Conservation (phyloP, 2,329 filamentous ascomycete genomes). For the Cytospora piceae region DNA sequence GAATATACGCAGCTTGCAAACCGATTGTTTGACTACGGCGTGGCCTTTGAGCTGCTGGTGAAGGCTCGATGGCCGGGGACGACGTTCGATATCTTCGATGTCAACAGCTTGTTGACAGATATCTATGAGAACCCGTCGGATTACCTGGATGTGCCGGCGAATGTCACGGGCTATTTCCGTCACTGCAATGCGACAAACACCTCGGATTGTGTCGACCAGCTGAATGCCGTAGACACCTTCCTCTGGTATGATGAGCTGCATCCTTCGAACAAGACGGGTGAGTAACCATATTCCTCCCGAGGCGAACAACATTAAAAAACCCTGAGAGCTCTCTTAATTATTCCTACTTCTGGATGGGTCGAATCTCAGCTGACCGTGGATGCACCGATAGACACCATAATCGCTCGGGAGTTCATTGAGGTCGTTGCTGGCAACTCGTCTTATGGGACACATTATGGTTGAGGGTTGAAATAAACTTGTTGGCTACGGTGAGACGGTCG, state of each 20-base stretch:
- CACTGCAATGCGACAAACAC: slow-evolving; percentile 49
- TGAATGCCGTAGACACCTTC: slow-evolving; percentile 59
- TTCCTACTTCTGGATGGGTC: no score
- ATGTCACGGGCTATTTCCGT: slow-evolving; percentile 62
- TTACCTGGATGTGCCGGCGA: slow-evolving; percentile 67
- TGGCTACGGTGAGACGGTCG: neutral
- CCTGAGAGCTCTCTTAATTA: neutral
- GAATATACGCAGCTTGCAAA: slow-evolving; percentile 56
- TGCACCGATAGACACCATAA: slow-evolving; percentile 33
- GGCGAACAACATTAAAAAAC: neutral
- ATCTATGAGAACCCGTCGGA: slow-evolving; percentile 62
- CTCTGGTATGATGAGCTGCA: slow-evolving; percentile 77
- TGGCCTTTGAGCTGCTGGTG: slow-evolving; percentile 49
- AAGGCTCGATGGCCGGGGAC: slow-evolving; percentile 59
- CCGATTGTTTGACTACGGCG: slow-evolving; percentile 53
- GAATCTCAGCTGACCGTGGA: neutral
- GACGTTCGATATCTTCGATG: slow-evolving; percentile 68
- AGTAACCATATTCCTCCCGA: slow-evolving; percentile 38
- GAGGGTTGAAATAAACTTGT: neutral
- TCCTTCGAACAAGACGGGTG: slow-evolving; percentile 66
- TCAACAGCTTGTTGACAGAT: slow-evolving; percentile 66
- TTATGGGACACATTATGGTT: slow-evolving; percentile 29
- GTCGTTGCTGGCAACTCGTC: slow-evolving; percentile 33
- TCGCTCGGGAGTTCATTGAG: slow-evolving; percentile 37
- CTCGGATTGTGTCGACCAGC: slow-evolving; percentile 43